These are phyloP conservation scores for Mycena albidolilacea DNA, from an alignment of 768 basidiomycete genomes.

Conservation along the genomic window DNA sequence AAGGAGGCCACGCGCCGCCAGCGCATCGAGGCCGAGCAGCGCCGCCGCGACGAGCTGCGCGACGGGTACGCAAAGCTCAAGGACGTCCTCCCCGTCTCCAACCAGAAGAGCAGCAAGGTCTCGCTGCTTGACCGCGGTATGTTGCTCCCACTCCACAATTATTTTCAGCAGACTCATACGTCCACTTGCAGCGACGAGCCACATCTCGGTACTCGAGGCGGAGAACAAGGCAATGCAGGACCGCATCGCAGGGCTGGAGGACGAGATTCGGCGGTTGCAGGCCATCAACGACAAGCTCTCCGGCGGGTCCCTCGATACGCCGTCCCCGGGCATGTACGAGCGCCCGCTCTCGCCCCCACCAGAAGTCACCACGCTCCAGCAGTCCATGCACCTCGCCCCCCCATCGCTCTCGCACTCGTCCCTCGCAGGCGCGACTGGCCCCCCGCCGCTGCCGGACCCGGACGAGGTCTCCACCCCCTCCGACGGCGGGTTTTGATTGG, in stretches of 20 bases:
- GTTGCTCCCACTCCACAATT: constrained; percentile 39
- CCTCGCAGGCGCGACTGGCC: constrained; percentile 33
- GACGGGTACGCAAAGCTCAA: constrained; percentile 93
- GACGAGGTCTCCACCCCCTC: constrained; percentile 56
- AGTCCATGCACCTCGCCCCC: constrained; percentile 33
- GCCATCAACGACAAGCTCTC: constrained; percentile 89
- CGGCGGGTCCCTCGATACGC: constrained; percentile 69
- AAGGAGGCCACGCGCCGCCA: constrained; percentile 90
- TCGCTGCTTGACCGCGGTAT: constrained; percentile 89
- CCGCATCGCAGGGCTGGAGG: constrained; percentile 75
- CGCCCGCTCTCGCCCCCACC: constrained; percentile 78
- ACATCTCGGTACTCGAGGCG: constrained; percentile 82
- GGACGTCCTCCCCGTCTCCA: constrained; percentile 88
- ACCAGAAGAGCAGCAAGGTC: constrained; percentile 94
- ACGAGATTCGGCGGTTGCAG: constrained; percentile 79
- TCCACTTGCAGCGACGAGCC: constrained; percentile 76
- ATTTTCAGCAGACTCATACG: constrained; percentile 1
- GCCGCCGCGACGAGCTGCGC: constrained; percentile 89
- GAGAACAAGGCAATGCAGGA: constrained; percentile 79
- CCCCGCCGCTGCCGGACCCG: constrained; percentile 59
- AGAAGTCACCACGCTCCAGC: constrained; percentile 63
- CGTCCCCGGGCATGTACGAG: constrained; percentile 67
- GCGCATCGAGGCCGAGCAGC: constrained; percentile 92
- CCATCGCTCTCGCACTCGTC: constrained; percentile 50
- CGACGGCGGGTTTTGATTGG: constrained; percentile 60